Base-by-base conservation (phyloP, 1,284 basidiomycete genomes). In the Hemileccinum hortonii region DNA sequence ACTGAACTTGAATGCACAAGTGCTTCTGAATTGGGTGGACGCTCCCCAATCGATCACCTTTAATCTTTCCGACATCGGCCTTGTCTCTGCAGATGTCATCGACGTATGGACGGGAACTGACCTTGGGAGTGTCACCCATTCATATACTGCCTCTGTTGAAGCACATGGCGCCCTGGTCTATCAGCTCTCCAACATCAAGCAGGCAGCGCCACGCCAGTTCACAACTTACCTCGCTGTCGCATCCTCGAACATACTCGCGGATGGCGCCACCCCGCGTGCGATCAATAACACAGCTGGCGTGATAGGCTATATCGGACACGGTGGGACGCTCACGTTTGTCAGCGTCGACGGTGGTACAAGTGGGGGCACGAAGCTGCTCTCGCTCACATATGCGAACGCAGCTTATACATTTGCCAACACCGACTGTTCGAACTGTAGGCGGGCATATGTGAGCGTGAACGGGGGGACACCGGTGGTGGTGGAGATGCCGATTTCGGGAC, bases 401-500 rank as follows among this genome's bases (percentile, higher is more conserved):
- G 57, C 59, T 24, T 50, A 44, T 14, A 48, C 44, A 0, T 53
- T 50, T 37, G 19, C 8, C 29, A 57, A 59, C 24, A 57, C 50
- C 0, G 39, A 21, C 0, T 59, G 50, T 19, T 35, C 54, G 18
- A 59, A 59, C 22, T 59, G 53, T n/a, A 47, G 50, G 26, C 36
- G 44, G 9, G 56, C 30, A 11, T 18, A 52, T 35, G 44, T 55
- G 21, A 52, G 47, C 21, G 49, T 55, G 22, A 52, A 58, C 15
- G 45, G 30, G 1, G 30, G 19, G 6, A 16, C 21, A 4, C 30
- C 49, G 0, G 41, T 55, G 7, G 9, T 11, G 24, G 39, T 47
- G n/a, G 49, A 55, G 37, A 51, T 58, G 50, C 56, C 51, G 2
- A 36, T 58, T 22, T 58, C 56, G 1, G 56, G 56, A 43, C 52